Evolutionary conservation across 768 basidiomycete species (phyloP).

Genomic region (Tylopilus subfusipes): DNA sequence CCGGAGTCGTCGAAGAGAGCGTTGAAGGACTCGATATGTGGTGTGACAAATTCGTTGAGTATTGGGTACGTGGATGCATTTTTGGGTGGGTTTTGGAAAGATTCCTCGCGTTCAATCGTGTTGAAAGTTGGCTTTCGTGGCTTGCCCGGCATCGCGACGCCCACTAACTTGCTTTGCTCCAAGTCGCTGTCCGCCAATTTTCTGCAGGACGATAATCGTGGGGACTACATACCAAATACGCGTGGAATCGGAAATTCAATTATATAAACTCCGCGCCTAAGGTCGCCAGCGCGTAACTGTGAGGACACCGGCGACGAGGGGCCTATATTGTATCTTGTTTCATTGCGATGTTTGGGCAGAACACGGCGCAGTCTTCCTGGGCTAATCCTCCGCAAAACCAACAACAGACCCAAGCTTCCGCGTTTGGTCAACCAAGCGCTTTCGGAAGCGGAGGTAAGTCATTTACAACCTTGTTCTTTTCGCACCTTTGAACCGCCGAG

Average conservation of each 20-base stretch:
- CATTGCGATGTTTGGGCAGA: constrained; percentile 58
- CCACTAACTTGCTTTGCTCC: not conserved
- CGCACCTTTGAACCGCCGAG: constrained; percentile 21
- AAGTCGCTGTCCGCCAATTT: constrained; percentile 6
- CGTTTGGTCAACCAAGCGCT: constrained; percentile 67
- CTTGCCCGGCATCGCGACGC: constrained; percentile 47
- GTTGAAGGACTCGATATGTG: constrained; percentile 96
- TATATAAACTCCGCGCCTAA: constrained; percentile 17
- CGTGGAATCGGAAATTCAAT: constrained; percentile 13
- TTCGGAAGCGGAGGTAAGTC: constrained; percentile 55
- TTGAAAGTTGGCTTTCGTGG: constrained; percentile 63
- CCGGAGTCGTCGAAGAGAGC: constrained; percentile 92
- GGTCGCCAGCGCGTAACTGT: constrained; percentile 12
- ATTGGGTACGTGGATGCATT: constrained; percentile 69
- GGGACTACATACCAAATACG: constrained; percentile 23
- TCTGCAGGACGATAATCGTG: constrained; percentile 19
- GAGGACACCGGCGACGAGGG: constrained; percentile 21
- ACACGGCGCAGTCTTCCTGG: constrained; percentile 60
- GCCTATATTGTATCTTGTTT: constrained; percentile 10
- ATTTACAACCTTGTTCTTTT: constrained; percentile 28
- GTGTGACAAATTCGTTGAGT: constrained; percentile 88
- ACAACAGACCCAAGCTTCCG: constrained; percentile 48
- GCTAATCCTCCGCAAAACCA: constrained; percentile 62
- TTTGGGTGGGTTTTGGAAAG: constrained; percentile 72
- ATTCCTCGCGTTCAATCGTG: constrained; percentile 74